Conservation (phyloP, 495 filamentous ascomycete genomes). For the Staphylotrichum longicolle region DNA sequence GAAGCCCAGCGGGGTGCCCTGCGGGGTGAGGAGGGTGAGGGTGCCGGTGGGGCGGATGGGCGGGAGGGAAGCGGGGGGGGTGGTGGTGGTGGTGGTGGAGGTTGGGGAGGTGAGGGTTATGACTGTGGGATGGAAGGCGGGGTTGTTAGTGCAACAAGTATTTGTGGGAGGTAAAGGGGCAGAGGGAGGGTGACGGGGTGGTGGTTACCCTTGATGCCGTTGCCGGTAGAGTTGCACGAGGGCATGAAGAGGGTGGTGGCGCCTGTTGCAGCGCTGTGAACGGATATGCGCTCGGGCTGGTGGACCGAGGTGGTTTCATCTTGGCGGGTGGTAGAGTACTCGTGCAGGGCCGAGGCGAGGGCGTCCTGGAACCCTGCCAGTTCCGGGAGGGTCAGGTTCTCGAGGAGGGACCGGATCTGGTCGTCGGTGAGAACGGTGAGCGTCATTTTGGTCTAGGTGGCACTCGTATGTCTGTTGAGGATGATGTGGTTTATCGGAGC, state of each 20-base stretch:
- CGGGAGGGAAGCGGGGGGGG: slow-evolving; percentile 12
- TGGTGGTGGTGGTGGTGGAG: slow-evolving; percentile 16
- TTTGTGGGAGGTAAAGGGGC: background rate
- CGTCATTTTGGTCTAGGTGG: slow-evolving; percentile 53
- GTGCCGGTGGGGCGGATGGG: slow-evolving; percentile 70
- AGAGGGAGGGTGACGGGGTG: background rate
- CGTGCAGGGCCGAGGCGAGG: slow-evolving; percentile 74
- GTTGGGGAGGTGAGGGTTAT: slow-evolving; percentile 36
- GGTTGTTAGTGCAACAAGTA: slow-evolving; percentile 6
- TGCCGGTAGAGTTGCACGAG: slow-evolving; percentile 51
- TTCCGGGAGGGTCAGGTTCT: slow-evolving; percentile 66
- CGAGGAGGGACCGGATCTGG: slow-evolving; percentile 68
- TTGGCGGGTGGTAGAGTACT: slow-evolving; percentile 72
- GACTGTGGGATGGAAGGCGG: slow-evolving; percentile 24
- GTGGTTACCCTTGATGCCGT: slow-evolving; percentile 50
- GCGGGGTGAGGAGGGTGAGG: slow-evolving; percentile 64
- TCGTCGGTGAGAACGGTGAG: slow-evolving; percentile 72
- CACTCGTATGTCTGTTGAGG: too few relatives aligned
- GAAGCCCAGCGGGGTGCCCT: slow-evolving; percentile 71
- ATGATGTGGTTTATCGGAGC: too few relatives aligned
- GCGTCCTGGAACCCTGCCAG: slow-evolving; percentile 60
- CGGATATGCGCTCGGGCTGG: slow-evolving; percentile 73
- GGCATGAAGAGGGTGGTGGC: slow-evolving; percentile 93
- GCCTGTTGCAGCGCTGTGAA: slow-evolving; percentile 62
- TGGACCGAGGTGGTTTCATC: slow-evolving; percentile 48